phyloP scores from a whole-genome alignment of 2,329 filamentous ascomycete genomes.

The Parascedosporium putredinis region DNA sequence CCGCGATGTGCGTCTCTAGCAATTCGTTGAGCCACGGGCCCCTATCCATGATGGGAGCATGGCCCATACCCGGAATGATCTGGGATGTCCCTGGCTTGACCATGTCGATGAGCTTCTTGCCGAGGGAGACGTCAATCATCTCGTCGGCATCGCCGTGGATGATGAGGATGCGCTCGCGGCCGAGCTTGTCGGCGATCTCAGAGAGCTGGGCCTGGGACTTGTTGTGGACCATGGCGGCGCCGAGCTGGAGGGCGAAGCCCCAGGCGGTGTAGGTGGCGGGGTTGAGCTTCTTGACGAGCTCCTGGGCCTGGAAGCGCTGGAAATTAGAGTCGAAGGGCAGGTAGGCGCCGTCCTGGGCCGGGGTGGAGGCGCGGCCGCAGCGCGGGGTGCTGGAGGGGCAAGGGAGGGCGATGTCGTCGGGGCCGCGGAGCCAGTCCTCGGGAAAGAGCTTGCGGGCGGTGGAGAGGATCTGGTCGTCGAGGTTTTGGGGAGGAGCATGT shows the following conservation, averaged over 20 bases:
- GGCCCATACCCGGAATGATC: slow-evolving; percentile 62
- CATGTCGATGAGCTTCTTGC: slow-evolving; percentile 53
- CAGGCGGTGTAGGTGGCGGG: slow-evolving; percentile 48
- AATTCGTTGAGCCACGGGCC: slow-evolving; percentile 56
- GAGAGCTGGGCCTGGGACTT: slow-evolving; percentile 59
- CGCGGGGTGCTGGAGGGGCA: slow-evolving; percentile 28
- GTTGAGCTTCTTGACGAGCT: slow-evolving; percentile 60
- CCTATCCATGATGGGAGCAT: slow-evolving; percentile 65
- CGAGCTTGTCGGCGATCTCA: slow-evolving; percentile 48
- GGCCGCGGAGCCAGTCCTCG: slow-evolving; percentile 46
- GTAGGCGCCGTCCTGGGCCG: slow-evolving; percentile 27
- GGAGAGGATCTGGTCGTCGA: slow-evolving; percentile 55
- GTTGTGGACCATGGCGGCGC: slow-evolving; percentile 70
- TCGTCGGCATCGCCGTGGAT: slow-evolving; percentile 65
- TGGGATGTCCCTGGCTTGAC: slow-evolving; percentile 50
- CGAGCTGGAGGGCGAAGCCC: slow-evolving; percentile 66
- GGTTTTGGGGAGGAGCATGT: slow-evolving; percentile 58
- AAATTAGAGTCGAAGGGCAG: slow-evolving; percentile 61
- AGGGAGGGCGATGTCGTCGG: slow-evolving; percentile 49
- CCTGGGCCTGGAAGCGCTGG: slow-evolving; percentile 72
- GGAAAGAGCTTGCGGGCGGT: slow-evolving; percentile 59
- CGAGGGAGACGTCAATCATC: slow-evolving; percentile 70
- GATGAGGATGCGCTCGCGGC: slow-evolving; percentile 63
- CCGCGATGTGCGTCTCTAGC: slow-evolving; percentile 45
- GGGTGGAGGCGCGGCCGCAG: slow-evolving; percentile 21